Conservation (phyloP, 2,329 filamentous ascomycete species). For the Apiospora aurea region DNA sequence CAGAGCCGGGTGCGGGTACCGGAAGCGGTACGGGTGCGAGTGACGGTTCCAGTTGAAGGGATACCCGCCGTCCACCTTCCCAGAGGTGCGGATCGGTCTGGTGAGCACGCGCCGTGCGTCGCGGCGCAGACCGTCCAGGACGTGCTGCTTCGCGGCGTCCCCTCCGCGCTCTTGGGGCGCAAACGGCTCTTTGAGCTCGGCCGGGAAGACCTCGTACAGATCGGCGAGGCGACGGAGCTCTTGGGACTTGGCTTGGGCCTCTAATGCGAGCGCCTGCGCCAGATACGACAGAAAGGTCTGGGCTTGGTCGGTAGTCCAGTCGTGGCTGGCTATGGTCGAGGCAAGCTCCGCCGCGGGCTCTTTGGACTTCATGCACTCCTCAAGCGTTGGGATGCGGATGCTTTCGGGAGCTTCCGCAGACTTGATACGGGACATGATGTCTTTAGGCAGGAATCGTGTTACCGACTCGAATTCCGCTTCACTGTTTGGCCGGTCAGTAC, state of each 20-base stretch:
- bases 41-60: background rate
- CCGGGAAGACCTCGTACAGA: background rate
- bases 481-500: background rate
- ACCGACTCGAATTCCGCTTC: background rate
- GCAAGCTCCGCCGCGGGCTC: background rate
- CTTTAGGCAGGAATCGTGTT: background rate
- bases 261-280: background rate
- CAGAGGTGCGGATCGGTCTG: background rate
- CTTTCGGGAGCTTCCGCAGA: background rate
- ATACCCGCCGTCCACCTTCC: background rate
- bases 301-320: slow-evolving; percentile 9
- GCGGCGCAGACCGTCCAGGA: slow-evolving; percentile 4
- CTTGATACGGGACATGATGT: background rate
- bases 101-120: background rate
- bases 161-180: background rate
- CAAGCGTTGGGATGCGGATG: background rate
- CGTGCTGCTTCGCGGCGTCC: background rate
- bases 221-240: slow-evolving; percentile 13
- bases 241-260: background rate
- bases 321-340: background rate
- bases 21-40: slow-evolving; percentile 2
- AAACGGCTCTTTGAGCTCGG: slow-evolving; percentile 11
- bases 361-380: background rate
- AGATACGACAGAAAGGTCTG: background rate
- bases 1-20: slow-evolving; percentile 9